Percentiles rank a stretch among this genome's conserved stretches.
Conservation (phyloP, 176 grass and related monocot species). For the Cenchrus americanus region DNA sequence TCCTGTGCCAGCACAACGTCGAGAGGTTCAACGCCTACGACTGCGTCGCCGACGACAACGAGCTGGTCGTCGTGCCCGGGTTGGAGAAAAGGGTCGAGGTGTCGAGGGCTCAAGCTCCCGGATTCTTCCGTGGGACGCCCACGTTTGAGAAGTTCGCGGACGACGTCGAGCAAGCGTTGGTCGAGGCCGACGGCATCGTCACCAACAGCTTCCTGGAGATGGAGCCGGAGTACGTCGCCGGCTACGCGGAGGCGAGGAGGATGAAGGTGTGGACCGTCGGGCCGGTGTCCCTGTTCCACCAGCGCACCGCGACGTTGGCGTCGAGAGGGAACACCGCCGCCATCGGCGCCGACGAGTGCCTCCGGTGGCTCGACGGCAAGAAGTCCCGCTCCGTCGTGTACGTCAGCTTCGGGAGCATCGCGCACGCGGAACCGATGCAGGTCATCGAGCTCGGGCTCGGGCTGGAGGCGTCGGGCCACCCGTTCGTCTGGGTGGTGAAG, state of each 20-base stretch:
- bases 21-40: slow-evolving; percentile 45
- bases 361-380: slow-evolving; percentile 58
- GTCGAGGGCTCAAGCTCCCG: slow-evolving; percentile 44
- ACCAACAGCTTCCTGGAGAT: slow-evolving; percentile 63
- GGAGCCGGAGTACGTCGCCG: slow-evolving; percentile 59
- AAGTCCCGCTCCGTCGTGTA: slow-evolving; percentile 57
- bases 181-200: slow-evolving; percentile 53
- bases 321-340: slow-evolving; percentile 35
- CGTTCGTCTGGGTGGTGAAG: slow-evolving; percentile 65
- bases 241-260: slow-evolving; percentile 28
- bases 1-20: slow-evolving; percentile 56
- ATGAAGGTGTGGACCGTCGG: slow-evolving; percentile 73
- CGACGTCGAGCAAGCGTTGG: slow-evolving; percentile 13
- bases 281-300: slow-evolving; percentile 60
- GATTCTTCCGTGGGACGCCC: not conserved
- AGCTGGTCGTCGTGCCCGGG: slow-evolving; percentile 51
- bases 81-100: slow-evolving; percentile 50
- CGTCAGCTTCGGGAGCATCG: slow-evolving; percentile 77
- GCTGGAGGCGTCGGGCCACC: slow-evolving; percentile 42
- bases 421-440: slow-evolving; percentile 35
- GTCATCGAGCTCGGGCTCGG: slow-evolving; percentile 58
- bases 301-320: not conserved
- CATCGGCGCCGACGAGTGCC: slow-evolving; percentile 40
- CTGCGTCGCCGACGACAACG: slow-evolving; percentile 33
- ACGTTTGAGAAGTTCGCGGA: not conserved